A percentile compares a stretch with the other conserved stretches of the same genome.
These are phyloP conservation scores for Xerocomus brunneocitrinus DNA, from an alignment of 768 basidiomycete genomes.

Conservation along the genomic window DNA sequence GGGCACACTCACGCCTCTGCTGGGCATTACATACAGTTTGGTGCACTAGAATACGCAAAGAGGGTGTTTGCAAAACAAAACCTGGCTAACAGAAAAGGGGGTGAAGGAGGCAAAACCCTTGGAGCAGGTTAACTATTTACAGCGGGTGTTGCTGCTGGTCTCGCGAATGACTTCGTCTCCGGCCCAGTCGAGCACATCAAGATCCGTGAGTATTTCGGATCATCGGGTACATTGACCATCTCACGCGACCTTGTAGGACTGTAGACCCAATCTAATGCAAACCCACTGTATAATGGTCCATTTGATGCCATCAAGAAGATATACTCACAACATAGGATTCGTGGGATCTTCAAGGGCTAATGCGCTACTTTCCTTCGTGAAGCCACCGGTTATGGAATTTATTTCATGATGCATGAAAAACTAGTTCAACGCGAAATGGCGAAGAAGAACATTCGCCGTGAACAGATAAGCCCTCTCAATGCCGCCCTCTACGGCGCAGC, in stretches of 20 bases:
- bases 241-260: slow-evolving; percentile 50
- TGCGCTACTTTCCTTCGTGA: slow-evolving; percentile 83
- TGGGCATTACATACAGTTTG: slow-evolving; percentile 96
- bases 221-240: neutral
- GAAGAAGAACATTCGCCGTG: slow-evolving; percentile 63
- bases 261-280: slow-evolving; percentile 81
- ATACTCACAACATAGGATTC: slow-evolving; percentile 64
- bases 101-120: slow-evolving; percentile 59
- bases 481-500: slow-evolving; percentile 86
- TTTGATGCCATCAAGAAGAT: slow-evolving; percentile 88
- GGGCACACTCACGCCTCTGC: slow-evolving; percentile 86
- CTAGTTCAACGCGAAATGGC: slow-evolving; percentile 83
- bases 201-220: slow-evolving; percentile 41
- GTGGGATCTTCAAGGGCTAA: slow-evolving; percentile 92
- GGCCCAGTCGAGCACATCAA: slow-evolving; percentile 97
- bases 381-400: slow-evolving; percentile 76
- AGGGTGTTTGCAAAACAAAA: slow-evolving; percentile 70
- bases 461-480: slow-evolving; percentile 72
- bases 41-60: slow-evolving; percentile 81
- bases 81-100: slow-evolving; percentile 51
- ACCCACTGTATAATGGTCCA: slow-evolving; percentile 78
- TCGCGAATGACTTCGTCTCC: slow-evolving; percentile 89
- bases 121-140: slow-evolving; percentile 60
- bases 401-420: slow-evolving; percentile 92
- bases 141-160: slow-evolving; percentile 80